phyloP scores from a whole-genome alignment of 73 alveolate species.

The Paramecium caudatum region DNA sequence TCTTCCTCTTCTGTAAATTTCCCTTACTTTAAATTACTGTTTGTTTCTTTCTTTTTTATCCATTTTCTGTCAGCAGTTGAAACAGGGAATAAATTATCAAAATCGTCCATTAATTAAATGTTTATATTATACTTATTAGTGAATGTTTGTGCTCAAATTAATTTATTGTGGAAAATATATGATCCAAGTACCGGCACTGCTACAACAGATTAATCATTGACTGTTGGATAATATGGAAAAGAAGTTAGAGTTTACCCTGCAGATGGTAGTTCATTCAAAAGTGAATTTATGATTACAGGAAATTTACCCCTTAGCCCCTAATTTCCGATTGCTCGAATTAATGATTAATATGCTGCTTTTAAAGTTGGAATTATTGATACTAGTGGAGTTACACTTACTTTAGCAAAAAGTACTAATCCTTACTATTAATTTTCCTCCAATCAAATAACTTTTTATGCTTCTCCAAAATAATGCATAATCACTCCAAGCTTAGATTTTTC shows the following conservation, averaged over 20 bases:
- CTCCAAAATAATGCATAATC: background rate
- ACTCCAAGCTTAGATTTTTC: background rate
- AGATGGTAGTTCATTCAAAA: background rate
- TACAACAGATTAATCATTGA: background rate
- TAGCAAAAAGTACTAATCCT: background rate
- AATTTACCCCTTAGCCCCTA: background rate
- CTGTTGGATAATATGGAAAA: background rate
- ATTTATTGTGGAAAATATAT: constrained; percentile 5
- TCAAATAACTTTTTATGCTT: background rate
- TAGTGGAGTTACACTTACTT: background rate
- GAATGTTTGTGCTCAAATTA: constrained; percentile 15
- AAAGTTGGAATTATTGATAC: background rate
- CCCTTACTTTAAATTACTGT: constrained; percentile 70
- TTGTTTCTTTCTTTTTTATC: constrained; percentile 76
- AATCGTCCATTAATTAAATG: constrained; percentile 50
- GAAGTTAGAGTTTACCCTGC: background rate
- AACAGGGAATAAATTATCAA: constrained; percentile 50
- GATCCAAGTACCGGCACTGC: background rate
- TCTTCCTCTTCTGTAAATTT: constrained; percentile 87
- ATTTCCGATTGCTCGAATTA: background rate
- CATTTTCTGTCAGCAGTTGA: background rate
- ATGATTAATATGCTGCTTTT: background rate
- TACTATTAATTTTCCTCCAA: constrained; percentile 2
- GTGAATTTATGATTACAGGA: background rate
- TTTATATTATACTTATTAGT: background rate